phyloP scores from a whole-genome alignment of 139 green algal species.

The Micractinium sp. region DNA sequence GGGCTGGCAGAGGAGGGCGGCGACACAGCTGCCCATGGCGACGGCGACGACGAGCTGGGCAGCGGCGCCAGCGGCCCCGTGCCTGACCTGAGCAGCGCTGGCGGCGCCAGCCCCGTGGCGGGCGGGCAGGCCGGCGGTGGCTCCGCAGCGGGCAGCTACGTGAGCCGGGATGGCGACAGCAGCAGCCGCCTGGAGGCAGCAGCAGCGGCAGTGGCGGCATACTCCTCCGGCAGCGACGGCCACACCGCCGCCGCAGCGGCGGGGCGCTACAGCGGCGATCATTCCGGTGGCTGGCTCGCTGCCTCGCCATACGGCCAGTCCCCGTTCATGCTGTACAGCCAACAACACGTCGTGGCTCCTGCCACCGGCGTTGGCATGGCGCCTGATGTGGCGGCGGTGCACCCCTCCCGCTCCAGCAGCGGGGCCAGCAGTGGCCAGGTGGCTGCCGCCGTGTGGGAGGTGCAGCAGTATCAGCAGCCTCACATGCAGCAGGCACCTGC shows the following conservation, averaged over 20 bases:
- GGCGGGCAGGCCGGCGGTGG: neutral
- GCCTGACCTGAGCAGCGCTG: neutral
- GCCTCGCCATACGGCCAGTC: neutral
- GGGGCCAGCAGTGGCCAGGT: neutral
- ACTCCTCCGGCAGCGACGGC: neutral
- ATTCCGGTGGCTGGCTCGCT: neutral
- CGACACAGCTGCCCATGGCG: neutral
- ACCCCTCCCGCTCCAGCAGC: neutral
- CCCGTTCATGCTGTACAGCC: neutral
- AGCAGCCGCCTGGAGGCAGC: neutral
- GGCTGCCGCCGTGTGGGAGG: neutral
- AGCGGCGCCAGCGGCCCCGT: neutral
- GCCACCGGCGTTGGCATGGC: neutral
- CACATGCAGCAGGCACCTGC: constrained; percentile 16
- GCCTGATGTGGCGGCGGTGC: neutral
- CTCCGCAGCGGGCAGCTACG: neutral
- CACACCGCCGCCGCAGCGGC: neutral
- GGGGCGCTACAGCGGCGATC: neutral
- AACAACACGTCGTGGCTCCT: neutral
- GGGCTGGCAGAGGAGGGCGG: neutral
- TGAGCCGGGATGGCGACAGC: neutral
- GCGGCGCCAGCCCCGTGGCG: neutral
- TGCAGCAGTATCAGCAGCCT: constrained; percentile 38
- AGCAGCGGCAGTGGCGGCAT: neutral
- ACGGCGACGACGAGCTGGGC: neutral